phyloP scores from a whole-genome alignment of 371 early-diverging fungal genomes.

The Mucor indicus region DNA sequence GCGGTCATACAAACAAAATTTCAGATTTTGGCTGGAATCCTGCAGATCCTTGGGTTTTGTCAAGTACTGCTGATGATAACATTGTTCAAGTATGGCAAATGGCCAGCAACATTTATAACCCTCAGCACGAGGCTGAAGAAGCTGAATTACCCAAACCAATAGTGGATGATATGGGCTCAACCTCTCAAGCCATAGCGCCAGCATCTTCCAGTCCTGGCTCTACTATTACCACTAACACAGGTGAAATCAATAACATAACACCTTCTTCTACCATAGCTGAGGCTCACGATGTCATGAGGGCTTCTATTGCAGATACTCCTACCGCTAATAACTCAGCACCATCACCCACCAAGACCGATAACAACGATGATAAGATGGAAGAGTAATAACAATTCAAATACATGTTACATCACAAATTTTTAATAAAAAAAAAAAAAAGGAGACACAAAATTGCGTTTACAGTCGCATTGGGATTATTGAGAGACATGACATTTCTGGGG shows the following conservation, averaged over 20 bases:
- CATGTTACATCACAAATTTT: conserved; percentile 3
- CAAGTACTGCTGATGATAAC: conserved; percentile 95
- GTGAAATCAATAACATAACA: too few species aligned
- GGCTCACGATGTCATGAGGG: too few species aligned
- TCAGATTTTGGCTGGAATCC: conserved; percentile 98
- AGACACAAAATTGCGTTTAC: too few species aligned
- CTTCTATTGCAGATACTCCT: too few species aligned
- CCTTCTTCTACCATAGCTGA: too few species aligned
- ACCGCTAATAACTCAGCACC: too few species aligned
- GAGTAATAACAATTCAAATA: conserved; percentile 2
- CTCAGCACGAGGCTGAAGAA: background rate
- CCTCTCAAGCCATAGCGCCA: background rate
- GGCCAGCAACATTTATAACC: conserved; percentile 34
- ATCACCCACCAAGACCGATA: conserved; percentile 1
- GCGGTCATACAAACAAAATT: conserved; percentile 98
- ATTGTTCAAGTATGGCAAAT: conserved; percentile 99
- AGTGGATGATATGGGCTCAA: background rate
- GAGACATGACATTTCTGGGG: too few species aligned
- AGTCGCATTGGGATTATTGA: too few species aligned
- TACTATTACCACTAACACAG: too few species aligned
- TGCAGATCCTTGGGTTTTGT: conserved; percentile 95
- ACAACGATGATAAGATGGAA: conserved; percentile 8
- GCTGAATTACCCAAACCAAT: background rate
- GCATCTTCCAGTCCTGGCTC: too few species aligned
- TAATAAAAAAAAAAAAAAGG: too few species aligned